These are phyloP conservation scores for Curvularia eragrostidis DNA, from an alignment of 2,329 filamentous ascomycete species.

Conservation along the genomic window DNA sequence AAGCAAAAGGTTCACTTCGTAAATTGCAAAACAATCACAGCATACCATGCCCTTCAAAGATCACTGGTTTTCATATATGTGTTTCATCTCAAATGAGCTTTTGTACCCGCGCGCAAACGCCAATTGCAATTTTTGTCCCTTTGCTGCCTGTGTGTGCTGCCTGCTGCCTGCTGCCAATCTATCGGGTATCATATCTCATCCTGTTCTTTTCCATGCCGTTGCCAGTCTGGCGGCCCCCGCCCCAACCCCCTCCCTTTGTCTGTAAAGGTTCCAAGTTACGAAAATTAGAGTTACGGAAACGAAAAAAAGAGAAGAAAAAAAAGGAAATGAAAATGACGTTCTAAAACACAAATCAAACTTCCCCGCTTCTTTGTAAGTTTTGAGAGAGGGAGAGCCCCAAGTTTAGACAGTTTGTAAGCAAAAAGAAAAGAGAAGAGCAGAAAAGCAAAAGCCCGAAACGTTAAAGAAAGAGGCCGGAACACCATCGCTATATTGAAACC, in stretches of 20 bases:
- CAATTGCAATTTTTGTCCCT: slow-evolving; percentile 6
- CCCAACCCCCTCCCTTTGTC: neutral
- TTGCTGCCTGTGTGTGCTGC: neutral
- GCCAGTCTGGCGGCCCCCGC: no score
- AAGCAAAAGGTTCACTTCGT: neutral
- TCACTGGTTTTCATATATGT: neutral
- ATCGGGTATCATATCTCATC: slow-evolving; percentile 22
- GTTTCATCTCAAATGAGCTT: neutral
- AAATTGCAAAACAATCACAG: neutral
- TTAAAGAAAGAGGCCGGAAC: neutral
- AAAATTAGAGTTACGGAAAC: neutral
- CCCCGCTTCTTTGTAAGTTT: neutral
- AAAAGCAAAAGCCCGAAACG: neutral
- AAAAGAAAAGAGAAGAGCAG: no score
- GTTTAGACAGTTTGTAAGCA: neutral
- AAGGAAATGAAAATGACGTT: neutral
- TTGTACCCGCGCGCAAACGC: neutral
- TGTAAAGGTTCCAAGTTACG: neutral
- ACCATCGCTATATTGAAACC: neutral
- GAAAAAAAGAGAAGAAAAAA: no score
- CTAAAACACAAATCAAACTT: slow-evolving; percentile 6
- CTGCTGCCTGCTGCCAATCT: slow-evolving; percentile 12
- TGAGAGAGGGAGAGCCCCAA: no score
- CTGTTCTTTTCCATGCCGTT: slow-evolving; percentile 3
- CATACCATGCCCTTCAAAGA: neutral